phyloP scores from a whole-genome alignment of 176 grass and related monocot species.

The Avena sativa region DNA sequence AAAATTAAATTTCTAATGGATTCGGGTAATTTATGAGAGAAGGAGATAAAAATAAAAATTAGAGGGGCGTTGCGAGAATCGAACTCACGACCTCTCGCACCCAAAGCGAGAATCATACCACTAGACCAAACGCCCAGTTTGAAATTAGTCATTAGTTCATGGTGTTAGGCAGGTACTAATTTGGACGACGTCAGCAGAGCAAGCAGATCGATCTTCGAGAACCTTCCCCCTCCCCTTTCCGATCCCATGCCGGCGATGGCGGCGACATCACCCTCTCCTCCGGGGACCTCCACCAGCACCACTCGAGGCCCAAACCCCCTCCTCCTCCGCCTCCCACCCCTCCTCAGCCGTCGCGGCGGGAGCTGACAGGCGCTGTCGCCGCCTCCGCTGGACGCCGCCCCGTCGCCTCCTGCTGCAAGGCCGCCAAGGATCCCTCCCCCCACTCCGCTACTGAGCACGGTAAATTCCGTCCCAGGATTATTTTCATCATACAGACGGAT shows the following conservation, averaged over 20 bases:
- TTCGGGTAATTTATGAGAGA: too few relatives aligned
- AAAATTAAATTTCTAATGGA: too few relatives aligned
- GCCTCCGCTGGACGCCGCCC: constrained; percentile 7
- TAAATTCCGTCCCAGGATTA: not conserved
- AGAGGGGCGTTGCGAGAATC: constrained; percentile 49
- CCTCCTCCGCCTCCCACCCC: not conserved
- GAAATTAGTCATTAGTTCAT: too few relatives aligned
- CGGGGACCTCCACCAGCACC: not conserved
- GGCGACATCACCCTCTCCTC: not conserved
- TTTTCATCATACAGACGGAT: not conserved
- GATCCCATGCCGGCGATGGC: not conserved
- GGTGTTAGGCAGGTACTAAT: fast-evolving
- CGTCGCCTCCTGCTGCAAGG: constrained; percentile 12
- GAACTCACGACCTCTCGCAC: constrained; percentile 98
- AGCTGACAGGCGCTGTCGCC: not conserved
- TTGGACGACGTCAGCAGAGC: not conserved
- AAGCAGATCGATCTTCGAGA: not conserved
- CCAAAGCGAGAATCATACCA: constrained; percentile 99
- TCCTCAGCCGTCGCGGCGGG: not conserved
- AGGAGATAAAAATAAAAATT: too few relatives aligned
- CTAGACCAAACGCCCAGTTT: constrained; percentile 88
- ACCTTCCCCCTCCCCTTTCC: not conserved
- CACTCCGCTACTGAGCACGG: not conserved
- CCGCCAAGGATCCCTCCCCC: not conserved
- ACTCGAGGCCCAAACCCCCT: not conserved